Evolutionary conservation across 352 stramenopile genomes (phyloP).

Genomic region (Globisporangium nagaii): DNA sequence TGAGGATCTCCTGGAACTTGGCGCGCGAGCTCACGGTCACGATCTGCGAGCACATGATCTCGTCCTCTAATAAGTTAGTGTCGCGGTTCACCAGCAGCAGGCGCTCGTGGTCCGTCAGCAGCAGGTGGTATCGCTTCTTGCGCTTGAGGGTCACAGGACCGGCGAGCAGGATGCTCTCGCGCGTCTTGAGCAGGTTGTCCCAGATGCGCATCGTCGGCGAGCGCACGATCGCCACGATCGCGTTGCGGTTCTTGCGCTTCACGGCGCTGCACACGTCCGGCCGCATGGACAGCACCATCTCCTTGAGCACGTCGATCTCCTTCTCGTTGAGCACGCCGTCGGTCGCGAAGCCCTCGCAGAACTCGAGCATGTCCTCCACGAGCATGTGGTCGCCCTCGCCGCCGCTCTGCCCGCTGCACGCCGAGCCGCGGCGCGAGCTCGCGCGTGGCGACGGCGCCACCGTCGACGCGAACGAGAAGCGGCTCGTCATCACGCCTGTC

Average conservation of each 20-base stretch:
- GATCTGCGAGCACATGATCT: constrained; percentile 86
- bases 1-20: constrained; percentile 72
- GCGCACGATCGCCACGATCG: constrained; percentile 72
- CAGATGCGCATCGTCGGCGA: constrained; percentile 81
- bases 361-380: constrained; percentile 85
- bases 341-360: constrained; percentile 56
- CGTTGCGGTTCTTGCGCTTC: constrained; percentile 79
- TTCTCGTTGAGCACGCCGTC: constrained; percentile 49
- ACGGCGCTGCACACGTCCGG: constrained; percentile 70
- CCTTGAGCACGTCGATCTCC: constrained; percentile 69
- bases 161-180: constrained; percentile 74
- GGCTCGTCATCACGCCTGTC: constrained; percentile 42
- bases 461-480: constrained; percentile 70
- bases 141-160: constrained; percentile 75
- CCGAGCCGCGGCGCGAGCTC: constrained; percentile 37
- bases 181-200: constrained; percentile 80
- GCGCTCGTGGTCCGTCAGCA: constrained; percentile 81
- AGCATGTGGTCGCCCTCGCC: constrained; percentile 57
- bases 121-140: constrained; percentile 81
- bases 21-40: constrained; percentile 79
- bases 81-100: constrained; percentile 86
- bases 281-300: constrained; percentile 75
- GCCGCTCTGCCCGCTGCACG: constrained; percentile 33
- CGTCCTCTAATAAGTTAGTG: constrained; percentile 85
- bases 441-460: constrained; percentile 56